Evolutionary conservation across 768 basidiomycete genomes (phyloP).

Genomic region (Lepiota venenata): DNA sequence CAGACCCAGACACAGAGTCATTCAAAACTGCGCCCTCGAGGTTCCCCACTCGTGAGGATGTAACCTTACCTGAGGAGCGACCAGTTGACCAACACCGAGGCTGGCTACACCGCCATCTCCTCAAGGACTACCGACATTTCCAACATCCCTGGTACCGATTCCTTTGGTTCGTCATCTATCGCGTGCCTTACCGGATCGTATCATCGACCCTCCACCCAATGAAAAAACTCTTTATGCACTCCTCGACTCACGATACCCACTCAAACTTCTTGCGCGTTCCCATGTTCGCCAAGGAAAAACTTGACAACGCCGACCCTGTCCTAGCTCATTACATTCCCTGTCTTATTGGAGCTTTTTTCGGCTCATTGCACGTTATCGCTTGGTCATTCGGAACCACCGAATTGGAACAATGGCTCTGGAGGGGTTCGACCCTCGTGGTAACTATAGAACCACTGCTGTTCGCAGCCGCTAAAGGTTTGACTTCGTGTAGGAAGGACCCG

Average conservation of each 20-base stretch:
- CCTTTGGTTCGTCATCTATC: neutral
- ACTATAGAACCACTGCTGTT: conserved; percentile 1
- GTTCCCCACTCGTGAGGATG: neutral
- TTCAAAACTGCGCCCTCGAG: neutral
- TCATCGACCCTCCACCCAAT: neutral
- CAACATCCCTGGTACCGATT: neutral
- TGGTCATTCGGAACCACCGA: neutral
- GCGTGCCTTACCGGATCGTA: neutral
- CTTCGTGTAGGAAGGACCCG: neutral
- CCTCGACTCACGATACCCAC: neutral
- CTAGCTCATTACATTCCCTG: neutral
- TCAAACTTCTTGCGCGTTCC: neutral
- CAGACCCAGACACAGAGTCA: neutral
- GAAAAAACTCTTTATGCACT: neutral
- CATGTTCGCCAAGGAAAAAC: neutral
- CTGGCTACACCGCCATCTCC: neutral
- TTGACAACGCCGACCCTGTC: neutral
- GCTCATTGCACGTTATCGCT: neutral
- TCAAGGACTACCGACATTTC: neutral
- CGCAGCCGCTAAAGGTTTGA: neutral
- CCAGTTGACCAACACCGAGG: neutral
- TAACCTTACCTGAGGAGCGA: neutral
- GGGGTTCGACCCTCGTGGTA: neutral
- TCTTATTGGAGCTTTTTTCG: neutral
- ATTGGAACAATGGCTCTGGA: neutral